Conservation (phyloP, 2,329 filamentous ascomycete genomes). For the Zopfia rhizophila region DNA sequence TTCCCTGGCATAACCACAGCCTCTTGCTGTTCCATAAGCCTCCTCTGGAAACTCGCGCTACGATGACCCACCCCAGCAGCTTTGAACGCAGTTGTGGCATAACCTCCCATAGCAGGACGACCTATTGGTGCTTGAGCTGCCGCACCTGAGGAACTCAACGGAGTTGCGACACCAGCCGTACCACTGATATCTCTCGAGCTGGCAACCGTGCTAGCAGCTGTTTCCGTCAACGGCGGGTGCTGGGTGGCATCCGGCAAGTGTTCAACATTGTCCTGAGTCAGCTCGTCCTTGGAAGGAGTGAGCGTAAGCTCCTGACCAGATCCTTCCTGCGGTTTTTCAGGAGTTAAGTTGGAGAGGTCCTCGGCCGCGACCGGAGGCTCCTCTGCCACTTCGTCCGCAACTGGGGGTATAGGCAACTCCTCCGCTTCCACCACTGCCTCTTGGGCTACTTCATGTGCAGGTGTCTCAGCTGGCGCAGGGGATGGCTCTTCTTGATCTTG, state of each 20-base stretch:
- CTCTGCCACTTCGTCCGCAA: conserved; percentile 49
- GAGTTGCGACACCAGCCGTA: conserved; percentile 63
- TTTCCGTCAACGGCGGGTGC: conserved; percentile 78
- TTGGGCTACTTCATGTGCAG: conserved; percentile 51
- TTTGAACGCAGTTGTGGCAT: conserved; percentile 83
- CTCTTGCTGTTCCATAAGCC: conserved; percentile 93
- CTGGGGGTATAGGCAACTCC: conserved; percentile 52
- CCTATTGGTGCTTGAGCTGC: conserved; percentile 66
- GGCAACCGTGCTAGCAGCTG: conserved; percentile 86
- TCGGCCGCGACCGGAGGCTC: conserved; percentile 41
- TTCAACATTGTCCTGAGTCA: conserved; percentile 93
- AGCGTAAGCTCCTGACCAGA: conserved; percentile 63
- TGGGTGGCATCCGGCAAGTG: conserved; percentile 85
- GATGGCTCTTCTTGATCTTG: conserved; percentile 49
- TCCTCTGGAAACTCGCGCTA: conserved; percentile 82
- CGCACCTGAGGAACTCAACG: conserved; percentile 61
- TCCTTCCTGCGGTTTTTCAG: conserved; percentile 57
- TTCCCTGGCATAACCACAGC: conserved; percentile 98
- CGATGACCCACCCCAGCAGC: conserved; percentile 71
- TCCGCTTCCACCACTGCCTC: conserved; percentile 51
- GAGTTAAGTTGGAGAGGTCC: conserved; percentile 40
- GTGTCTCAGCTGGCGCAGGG: conserved; percentile 45
- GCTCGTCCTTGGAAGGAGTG: conserved; percentile 78
- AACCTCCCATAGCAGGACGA: conserved; percentile 75
- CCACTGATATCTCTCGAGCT: conserved; percentile 80